Evolutionary conservation across 2,329 filamentous ascomycete genomes (phyloP).

Genomic region (Akanthomyces lecanii): DNA sequence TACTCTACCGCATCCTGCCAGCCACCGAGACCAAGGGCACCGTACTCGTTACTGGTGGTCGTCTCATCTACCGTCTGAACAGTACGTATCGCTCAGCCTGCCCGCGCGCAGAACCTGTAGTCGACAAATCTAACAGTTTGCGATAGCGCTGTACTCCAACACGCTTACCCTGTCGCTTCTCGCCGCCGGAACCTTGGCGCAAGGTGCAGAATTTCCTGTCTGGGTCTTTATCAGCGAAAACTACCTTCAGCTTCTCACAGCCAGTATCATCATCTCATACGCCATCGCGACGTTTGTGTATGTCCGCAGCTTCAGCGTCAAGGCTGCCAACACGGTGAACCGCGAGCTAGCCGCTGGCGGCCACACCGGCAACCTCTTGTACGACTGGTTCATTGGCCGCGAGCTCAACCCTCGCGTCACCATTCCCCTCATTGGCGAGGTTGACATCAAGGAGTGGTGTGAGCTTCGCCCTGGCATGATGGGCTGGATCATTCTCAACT

Average conservation of each 20-base stretch:
- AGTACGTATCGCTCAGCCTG: conserved; percentile 39
- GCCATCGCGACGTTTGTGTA: conserved; percentile 75
- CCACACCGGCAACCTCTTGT: conserved; percentile 76
- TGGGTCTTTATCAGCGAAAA: conserved; percentile 95
- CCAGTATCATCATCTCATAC: conserved; percentile 74
- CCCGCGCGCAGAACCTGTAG: background rate
- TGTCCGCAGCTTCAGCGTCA: conserved; percentile 74
- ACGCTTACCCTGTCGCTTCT: conserved; percentile 67
- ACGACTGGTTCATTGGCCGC: conserved; percentile 95
- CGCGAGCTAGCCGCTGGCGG: conserved; percentile 81
- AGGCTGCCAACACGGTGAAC: conserved; percentile 64
- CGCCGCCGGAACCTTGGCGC: conserved; percentile 67
- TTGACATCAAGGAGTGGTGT: conserved; percentile 87
- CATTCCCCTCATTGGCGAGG: conserved; percentile 73
- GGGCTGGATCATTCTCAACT: conserved; percentile 82
- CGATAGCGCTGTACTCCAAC: conserved; percentile 68
- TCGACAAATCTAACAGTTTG: conserved; percentile 19
- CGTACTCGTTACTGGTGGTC: conserved; percentile 64
- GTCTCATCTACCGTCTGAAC: conserved; percentile 79
- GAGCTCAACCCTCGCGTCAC: conserved; percentile 86
- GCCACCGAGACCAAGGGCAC: conserved; percentile 68
- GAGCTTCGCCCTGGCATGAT: conserved; percentile 90
- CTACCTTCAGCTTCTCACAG: conserved; percentile 78
- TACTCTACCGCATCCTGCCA: conserved; percentile 73
- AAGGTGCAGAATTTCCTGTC: conserved; percentile 77